Evolutionary conservation across 106 monocot genomes (phyloP), one percentile per base, ranked within the genome.

Genomic region (Chionographis japonica): DNA sequence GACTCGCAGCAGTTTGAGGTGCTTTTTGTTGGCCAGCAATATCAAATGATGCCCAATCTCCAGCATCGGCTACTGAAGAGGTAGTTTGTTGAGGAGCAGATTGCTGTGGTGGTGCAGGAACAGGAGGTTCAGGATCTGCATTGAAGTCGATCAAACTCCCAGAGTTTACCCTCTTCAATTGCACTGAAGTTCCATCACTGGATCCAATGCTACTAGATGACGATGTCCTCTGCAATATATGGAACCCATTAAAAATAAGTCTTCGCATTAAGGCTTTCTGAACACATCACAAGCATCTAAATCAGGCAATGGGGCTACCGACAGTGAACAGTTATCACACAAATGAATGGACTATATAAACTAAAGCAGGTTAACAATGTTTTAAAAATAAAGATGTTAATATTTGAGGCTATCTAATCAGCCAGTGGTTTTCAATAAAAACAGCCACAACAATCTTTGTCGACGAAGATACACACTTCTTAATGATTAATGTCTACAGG

Each of bases 121-220:
- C 69, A 54, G 83, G 52, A 68, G 79, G 87, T 49, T 85, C 89
- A 72, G 82, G 65, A 66, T 89, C 89, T 37, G 68, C 74, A 77
- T 61, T 72, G 39, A 92, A 98, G 78, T 92, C 92, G 18, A 98
- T 98, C 72, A 98, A 87, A 71, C 92, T 92, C 61, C 74, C 78
- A 49, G 55, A 37, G 40, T 68, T 72, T 50, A 59, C 86, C 60
- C 15, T 71, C 78, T 89, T 92, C 54, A 70, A 50, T 75, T 92
- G 83, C 39, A 54, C 54, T 64, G 79, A 55, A 67, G 65, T 78
- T 41, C 56, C 84, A 70, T 80, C 83, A 67, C 54, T 65, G 42
- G 89, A 77, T 49, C 69, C 75, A 43, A 75, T 40, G 70, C 82
- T 89, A 70, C 78, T 83, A 76, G 87, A 67, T 52, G 85, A 77